Evolutionary conservation across 306 rosid genomes (phyloP), one percentile per base, ranked within the genome.

Genomic region (Ormosia semicastrata): DNA sequence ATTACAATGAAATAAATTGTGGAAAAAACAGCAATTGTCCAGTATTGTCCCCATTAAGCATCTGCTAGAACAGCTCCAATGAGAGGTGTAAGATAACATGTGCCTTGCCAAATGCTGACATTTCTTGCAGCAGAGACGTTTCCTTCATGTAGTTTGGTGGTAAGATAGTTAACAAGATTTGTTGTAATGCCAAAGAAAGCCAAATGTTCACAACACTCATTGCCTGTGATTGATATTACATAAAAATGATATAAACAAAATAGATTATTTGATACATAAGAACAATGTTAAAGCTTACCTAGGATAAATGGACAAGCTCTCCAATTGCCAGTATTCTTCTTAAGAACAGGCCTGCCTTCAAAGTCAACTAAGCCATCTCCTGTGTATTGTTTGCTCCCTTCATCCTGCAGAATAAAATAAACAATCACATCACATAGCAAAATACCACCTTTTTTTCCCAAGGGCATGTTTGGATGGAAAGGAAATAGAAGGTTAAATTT

Each of bases 11-110:
- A 92, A 81, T 96, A 93, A 75, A 96, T 89, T 0, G 78, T 85
- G 81, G 97, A 96, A 84, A 93, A 96, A 68, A 33, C 46, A 33
- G 98, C 97, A 84, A 96, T 96, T 8, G 99, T 96, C 99, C 99
- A 96, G 85, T 91, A 96, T 90, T 98, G 87, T 82, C 99, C 99
- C 98, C 92, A 96, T 85, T 89, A 93, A 79, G 98, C 91, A 93
- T 96, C 99, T 59, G 99, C 99, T 52, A 93, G 43, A 67, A 96
- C 80, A 64, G 99, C 99, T 79, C 99, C 99, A 81, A 96, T 89
- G 33, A 93, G 97, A 85, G 99, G 99, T 67, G 97, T 71, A 80
- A 96, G 98, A 90, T 93, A 96, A 84, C 99, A 96, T 81, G 99
- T 96, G 67, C 98, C 99, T 81, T 89, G 91, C 98, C 99, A 96